Base-by-base conservation (phyloP, 2,329 filamentous ascomycete genomes). In the Aspergillus pseudoglaucus region DNA sequence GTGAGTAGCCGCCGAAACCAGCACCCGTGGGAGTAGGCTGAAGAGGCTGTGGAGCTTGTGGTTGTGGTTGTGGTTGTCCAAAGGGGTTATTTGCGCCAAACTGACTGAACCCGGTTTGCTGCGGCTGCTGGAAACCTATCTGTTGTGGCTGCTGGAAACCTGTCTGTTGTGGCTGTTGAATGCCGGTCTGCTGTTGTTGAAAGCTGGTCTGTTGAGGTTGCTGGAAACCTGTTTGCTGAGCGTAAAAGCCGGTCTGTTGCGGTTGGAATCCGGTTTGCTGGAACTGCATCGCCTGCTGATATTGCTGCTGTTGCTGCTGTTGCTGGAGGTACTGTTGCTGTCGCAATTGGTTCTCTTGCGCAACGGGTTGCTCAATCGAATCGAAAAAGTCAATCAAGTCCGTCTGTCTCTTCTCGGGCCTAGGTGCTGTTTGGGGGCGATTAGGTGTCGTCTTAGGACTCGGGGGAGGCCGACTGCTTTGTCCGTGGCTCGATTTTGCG, bases 331-430 rank as follows among this genome's bases (percentile, higher is more conserved):
- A 22, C 18, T 38, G 30, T 38, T 63, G 64, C 23, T 71, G 70
- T 12, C 37, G 37, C 35, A 69, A 57, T 33, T 69, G 64, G 22
- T 61, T 60, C 18, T 65, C 67, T 45, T 73, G 67, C 51, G 59
- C 76, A 76, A 88, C 80, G 1, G 84, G 76, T 45, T 87, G 87
- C 62, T 96, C 90, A 60, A 95, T 95, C 5, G 89, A 90, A 62
- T 85, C 91, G 66, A 95, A 95, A 70, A 95, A 96, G 73, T 91
- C 93, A 63, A 95, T 97, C 52, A 94, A 76, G 73, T 94, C 87
- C 7, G 70, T 65, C 9, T 65, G 60, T 52, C 71, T 74, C 33
- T 56, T 53, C 48, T 62, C 61, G 9, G 59, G 50, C 42, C 59
- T 65, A 47, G 64, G 48, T 37, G 56, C 53, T 47, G 62, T 59